Evolutionary conservation across 768 basidiomycete genomes (phyloP).

Genomic region (Rhizopogon rudus): DNA sequence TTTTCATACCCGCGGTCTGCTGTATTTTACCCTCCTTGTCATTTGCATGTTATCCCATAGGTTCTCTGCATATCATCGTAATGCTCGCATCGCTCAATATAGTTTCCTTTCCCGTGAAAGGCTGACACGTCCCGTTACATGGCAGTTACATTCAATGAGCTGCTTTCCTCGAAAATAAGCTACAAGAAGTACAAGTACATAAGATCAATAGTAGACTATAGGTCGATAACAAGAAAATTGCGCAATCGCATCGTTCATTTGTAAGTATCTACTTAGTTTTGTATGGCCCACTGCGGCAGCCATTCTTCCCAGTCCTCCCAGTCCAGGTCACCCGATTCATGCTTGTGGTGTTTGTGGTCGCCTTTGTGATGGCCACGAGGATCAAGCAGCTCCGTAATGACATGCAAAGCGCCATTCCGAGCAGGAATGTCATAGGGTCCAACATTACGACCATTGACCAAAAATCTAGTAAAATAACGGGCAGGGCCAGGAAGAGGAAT

Average conservation of each 20-base stretch:
- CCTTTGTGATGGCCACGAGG: conserved; percentile 25
- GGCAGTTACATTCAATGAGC: not conserved
- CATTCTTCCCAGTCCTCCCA: conserved; percentile 48
- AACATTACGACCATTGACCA: conserved; percentile 36
- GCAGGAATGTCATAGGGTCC: conserved; percentile 42
- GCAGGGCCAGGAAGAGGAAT: conserved; percentile 34
- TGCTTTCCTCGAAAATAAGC: too few species aligned
- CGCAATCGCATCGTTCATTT: not conserved
- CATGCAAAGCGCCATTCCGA: conserved; percentile 56
- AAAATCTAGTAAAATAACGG: conserved; percentile 31
- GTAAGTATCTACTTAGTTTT: conserved; percentile 17
- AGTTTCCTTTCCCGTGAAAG: conserved; percentile 6
- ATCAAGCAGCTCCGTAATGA: conserved; percentile 36
- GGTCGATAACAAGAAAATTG: too few species aligned
- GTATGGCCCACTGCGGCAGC: conserved; percentile 42
- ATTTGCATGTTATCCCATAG: conserved; percentile 33
- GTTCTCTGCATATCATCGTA: conserved; percentile 31
- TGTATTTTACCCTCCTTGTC: conserved; percentile 36
- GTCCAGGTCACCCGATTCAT: conserved; percentile 11
- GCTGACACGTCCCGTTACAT: not conserved
- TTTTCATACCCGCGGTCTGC: conserved; percentile 32
- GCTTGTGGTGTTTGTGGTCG: not conserved
- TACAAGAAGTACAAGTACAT: too few species aligned
- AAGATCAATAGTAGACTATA: too few species aligned
- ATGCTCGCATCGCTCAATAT: conserved; percentile 31